Percentiles rank a stretch among this genome's conserved stretches.
Conservation (phyloP, 208 protist genomes). For the Jaenimonas drosophilae region DNA sequence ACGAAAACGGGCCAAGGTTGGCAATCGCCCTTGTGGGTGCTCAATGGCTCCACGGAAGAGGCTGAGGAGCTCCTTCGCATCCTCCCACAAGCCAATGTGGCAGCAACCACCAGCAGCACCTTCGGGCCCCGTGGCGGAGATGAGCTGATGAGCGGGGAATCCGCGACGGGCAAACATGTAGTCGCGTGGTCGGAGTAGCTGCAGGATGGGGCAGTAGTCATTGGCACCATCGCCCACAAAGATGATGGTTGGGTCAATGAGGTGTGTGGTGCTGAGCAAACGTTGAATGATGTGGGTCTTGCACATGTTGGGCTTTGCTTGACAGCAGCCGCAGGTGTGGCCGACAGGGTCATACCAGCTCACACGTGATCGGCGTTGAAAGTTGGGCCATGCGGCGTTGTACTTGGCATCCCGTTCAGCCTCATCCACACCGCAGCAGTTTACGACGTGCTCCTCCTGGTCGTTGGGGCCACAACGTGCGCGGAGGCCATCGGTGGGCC, state of each 20-base stretch:
- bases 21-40: constrained; percentile 28
- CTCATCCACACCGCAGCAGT: constrained; percentile 10
- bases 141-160: constrained; percentile 48
- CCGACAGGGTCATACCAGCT: constrained; percentile 71
- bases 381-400: constrained; percentile 13
- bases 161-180: constrained; percentile 59
- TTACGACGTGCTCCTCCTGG: background rate
- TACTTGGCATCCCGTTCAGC: constrained; percentile 29
- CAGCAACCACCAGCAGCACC: constrained; percentile 71
- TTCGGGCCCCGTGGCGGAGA: constrained; percentile 11
- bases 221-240: constrained; percentile 81
- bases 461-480: constrained; percentile 3
- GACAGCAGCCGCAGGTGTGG: constrained; percentile 55
- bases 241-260: constrained; percentile 82
- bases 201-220: constrained; percentile 77
- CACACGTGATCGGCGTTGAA: constrained; percentile 37
- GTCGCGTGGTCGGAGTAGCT: constrained; percentile 69
- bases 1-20: constrained; percentile 68
- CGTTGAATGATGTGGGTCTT: constrained; percentile 74
- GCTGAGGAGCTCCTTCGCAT: constrained; percentile 46
- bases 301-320: constrained; percentile 72
- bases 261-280: constrained; percentile 47
- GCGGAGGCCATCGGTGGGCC: background rate
- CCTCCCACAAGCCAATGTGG: constrained; percentile 54
- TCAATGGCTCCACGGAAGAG: constrained; percentile 41